A percentile compares a stretch with the other conserved stretches of the same genome.
Conservation (phyloP, 73 alveolate species). For the Blepharisma stoltei region DNA sequence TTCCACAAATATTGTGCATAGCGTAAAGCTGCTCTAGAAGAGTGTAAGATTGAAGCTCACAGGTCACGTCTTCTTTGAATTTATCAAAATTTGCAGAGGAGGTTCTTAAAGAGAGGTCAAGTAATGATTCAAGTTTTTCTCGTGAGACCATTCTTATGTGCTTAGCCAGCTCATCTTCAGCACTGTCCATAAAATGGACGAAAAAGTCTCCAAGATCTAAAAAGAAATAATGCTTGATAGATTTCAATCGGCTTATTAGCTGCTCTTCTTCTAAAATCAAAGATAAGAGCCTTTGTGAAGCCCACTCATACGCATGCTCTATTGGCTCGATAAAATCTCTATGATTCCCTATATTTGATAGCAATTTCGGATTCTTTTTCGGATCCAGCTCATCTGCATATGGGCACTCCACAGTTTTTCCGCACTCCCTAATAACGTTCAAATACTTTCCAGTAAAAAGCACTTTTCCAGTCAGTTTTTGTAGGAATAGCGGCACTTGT, state of each 20-base stretch:
- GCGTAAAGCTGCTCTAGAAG: constrained; percentile 55
- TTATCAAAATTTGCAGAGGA: constrained; percentile 72
- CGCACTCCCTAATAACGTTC: constrained; percentile 88
- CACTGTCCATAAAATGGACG: constrained; percentile 70
- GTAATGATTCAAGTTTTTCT: constrained; percentile 56
- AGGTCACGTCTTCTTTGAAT: constrained; percentile 70
- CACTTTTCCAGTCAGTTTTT: constrained; percentile 76
- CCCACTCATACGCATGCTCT: constrained; percentile 65
- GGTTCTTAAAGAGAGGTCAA: constrained; percentile 76
- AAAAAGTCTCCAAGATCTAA: constrained; percentile 71
- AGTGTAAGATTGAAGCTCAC: constrained; percentile 63
- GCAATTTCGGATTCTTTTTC: neutral
- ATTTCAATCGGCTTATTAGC: constrained; percentile 55
- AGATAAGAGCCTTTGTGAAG: constrained; percentile 47
- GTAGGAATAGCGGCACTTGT: constrained; percentile 76
- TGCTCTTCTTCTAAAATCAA: constrained; percentile 50
- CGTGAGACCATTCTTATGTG: constrained; percentile 46
- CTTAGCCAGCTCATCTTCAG: constrained; percentile 58
- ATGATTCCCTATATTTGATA: neutral
- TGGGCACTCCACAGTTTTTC: constrained; percentile 80
- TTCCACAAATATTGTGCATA: constrained; percentile 52
- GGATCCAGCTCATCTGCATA: constrained; percentile 56
- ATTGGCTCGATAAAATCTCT: constrained; percentile 52
- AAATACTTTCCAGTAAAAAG: constrained; percentile 82
- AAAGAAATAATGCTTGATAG: constrained; percentile 73